Evolutionary conservation across 805 yeast species (phyloP).

Genomic region (Saturnispora sanitii): DNA sequence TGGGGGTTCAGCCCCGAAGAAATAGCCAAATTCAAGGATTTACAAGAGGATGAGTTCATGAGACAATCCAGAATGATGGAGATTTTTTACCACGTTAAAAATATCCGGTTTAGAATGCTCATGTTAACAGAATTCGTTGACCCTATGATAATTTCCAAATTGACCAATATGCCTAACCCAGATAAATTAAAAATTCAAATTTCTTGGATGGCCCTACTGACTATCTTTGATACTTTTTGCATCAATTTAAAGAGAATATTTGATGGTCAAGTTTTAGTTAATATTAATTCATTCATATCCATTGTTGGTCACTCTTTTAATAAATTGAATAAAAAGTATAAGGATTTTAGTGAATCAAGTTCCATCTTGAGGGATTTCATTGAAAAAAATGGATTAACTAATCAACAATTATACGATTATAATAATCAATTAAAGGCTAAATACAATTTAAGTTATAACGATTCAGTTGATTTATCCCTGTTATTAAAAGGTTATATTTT

Average conservation of each 20-base stretch:
- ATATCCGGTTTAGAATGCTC: slow-evolving; percentile 6
- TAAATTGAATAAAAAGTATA: slow-evolving; percentile 8
- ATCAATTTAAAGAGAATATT: slow-evolving; percentile 5
- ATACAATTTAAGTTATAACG: slow-evolving; percentile 6
- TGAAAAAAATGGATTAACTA: slow-evolving; percentile 2
- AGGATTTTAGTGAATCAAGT: slow-evolving; percentile 7
- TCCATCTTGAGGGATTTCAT: slow-evolving; percentile 5
- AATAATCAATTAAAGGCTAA: slow-evolving; percentile 4
- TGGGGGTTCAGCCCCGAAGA: slow-evolving; percentile 5
- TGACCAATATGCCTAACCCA: not conserved
- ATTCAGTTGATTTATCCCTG: slow-evolving; percentile 5
- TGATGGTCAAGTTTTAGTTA: slow-evolving; percentile 7
- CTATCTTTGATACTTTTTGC: slow-evolving; percentile 6
- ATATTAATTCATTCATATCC: slow-evolving; percentile 3
- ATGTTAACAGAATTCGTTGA: slow-evolving; percentile 9
- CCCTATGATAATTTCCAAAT: slow-evolving; percentile 4
- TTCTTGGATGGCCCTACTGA: slow-evolving; percentile 8
- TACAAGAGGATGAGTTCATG: slow-evolving; percentile 7
- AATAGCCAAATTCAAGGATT: not conserved
- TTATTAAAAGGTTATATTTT: slow-evolving; percentile 7
- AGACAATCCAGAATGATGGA: slow-evolving; percentile 9
- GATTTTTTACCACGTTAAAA: slow-evolving; percentile 7
- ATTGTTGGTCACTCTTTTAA: slow-evolving; percentile 5
- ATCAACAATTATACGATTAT: not conserved
- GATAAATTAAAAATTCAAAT: slow-evolving; percentile 8